Evolutionary conservation across 176 grass and related monocot species (phyloP), one percentile per base, ranked within the genome.

Genomic region (Olyra latifolia): DNA sequence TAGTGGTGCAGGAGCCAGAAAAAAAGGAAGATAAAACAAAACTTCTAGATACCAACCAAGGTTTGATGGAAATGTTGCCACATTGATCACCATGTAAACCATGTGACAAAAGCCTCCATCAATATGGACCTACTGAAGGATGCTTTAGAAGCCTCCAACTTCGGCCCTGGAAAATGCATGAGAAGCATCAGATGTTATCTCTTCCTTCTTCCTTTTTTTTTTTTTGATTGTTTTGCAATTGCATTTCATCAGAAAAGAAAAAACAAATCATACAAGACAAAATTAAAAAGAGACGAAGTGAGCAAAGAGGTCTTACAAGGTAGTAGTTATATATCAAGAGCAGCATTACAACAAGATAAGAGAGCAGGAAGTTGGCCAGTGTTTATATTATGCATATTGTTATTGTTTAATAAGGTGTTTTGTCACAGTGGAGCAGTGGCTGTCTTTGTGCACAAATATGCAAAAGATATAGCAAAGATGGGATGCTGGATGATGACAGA

Each of bases 141-240:
- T 92, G 82, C 82, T 92, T 86, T 92, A 88, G 45, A 88, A 88
- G 86, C 90, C 55, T 88, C 86, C 86, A 92, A 86, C 82, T 76
- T 92, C 58, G 74, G 82, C 86, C 90, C 86, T 92, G 82, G 84
- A 88, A 92, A 92, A 85, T 66, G 80, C 86, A 88, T 86, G 78
- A 92, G 54, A 91, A 82, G 45, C 30, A 88, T 88, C 69, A 92
- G 83, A 70, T 50, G 42, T 5, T 13, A 82, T 72, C 28, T 82
- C 75, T 85, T 81, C 56, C 20, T 44, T 35, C 32, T 35, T 35
- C 10, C 24, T 72, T 61, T 49, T 82, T 35, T 35, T 35, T 35
- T 35, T 35, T 35, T 35, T 35, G 32, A 27, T 72, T 62, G 11
- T 81, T 61, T 27, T 69, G 11, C 70, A 76, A 14, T 78, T 72